Percentiles rank a stretch among this genome's conserved stretches.
These are phyloP conservation scores for Neoboletus brunneissimus DNA, from an alignment of 768 basidiomycete species.

Conservation along the genomic window DNA sequence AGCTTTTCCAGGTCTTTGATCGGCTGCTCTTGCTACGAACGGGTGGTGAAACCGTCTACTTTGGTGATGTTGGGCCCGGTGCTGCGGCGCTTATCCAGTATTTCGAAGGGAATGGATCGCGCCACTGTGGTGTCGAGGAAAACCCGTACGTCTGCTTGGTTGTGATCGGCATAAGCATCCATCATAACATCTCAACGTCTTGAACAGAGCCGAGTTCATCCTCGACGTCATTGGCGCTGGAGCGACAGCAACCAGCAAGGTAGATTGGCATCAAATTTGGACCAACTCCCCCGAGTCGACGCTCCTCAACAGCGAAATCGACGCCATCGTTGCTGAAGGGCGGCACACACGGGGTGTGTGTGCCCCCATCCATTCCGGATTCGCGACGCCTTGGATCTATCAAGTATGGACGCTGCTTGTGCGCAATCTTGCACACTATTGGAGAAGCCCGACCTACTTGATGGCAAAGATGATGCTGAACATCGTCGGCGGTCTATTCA, in stretches of 20 bases:
- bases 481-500: conserved; percentile 52
- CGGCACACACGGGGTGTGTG: conserved; percentile 37
- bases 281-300: conserved; percentile 44
- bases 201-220: conserved; percentile 55
- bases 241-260: conserved; percentile 50
- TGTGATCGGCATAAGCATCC: conserved; percentile 37
- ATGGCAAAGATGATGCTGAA: conserved; percentile 58
- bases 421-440: conserved; percentile 47
- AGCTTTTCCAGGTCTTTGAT: conserved; percentile 82
- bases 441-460: conserved; percentile 59
- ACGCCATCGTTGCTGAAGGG: conserved; percentile 49
- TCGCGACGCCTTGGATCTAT: conserved; percentile 51
- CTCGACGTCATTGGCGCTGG: conserved; percentile 76
- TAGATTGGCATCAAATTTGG: conserved; percentile 69
- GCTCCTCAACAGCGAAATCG: conserved; percentile 39
- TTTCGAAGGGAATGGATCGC: conserved; percentile 68
- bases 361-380: conserved; percentile 40
- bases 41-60: conserved; percentile 71
- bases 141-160: conserved; percentile 55
- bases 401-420: conserved; percentile 45
- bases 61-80: conserved; percentile 65
- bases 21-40: conserved; percentile 70
- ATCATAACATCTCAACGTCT: conserved; percentile 37
- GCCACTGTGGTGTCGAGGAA: conserved; percentile 57
- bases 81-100: conserved; percentile 66